Percentiles rank a stretch among this genome's conserved stretches.
Evolutionary conservation across 1,139 yeast species (phyloP).

Genomic region (Groenewaldozyma auringiensis): DNA sequence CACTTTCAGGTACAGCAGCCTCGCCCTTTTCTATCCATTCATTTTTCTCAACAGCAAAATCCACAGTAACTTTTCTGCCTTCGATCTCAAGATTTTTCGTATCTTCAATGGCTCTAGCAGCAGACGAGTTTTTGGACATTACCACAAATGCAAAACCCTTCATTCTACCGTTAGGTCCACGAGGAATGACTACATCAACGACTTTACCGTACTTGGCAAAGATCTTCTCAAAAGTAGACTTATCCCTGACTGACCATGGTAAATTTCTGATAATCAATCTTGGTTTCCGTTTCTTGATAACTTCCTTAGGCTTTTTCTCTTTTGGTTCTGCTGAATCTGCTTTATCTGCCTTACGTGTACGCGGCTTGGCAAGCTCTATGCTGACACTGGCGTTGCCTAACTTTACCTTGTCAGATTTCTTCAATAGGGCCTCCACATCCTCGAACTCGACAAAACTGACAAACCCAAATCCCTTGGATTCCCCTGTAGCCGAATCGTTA

Average conservation of each 20-base stretch:
- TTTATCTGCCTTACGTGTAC: constrained; percentile 56
- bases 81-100: constrained; percentile 68
- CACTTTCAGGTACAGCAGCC: constrained; percentile 34
- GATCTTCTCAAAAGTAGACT: constrained; percentile 58
- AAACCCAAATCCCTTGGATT: constrained; percentile 90
- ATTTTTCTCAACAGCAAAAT: constrained; percentile 81
- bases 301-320: constrained; percentile 19
- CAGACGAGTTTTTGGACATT: constrained; percentile 73
- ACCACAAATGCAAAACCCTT: constrained; percentile 93
- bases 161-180: constrained; percentile 82
- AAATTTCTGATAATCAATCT: constrained; percentile 81
- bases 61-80: constrained; percentile 91
- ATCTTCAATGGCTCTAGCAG: constrained; percentile 73
- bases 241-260: constrained; percentile 91
- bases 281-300: constrained; percentile 57
- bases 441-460: constrained; percentile 83
- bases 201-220: constrained; percentile 82
- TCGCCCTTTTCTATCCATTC: constrained; percentile 59
- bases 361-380: constrained; percentile 84
- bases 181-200: constrained; percentile 82
- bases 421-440: constrained; percentile 73
- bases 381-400: constrained; percentile 60
- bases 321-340: constrained; percentile 17
- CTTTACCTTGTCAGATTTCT: constrained; percentile 55
- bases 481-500: constrained; percentile 55